Base-by-base conservation (phyloP, 768 basidiomycete genomes). In the Mycena haematopus region DNA sequence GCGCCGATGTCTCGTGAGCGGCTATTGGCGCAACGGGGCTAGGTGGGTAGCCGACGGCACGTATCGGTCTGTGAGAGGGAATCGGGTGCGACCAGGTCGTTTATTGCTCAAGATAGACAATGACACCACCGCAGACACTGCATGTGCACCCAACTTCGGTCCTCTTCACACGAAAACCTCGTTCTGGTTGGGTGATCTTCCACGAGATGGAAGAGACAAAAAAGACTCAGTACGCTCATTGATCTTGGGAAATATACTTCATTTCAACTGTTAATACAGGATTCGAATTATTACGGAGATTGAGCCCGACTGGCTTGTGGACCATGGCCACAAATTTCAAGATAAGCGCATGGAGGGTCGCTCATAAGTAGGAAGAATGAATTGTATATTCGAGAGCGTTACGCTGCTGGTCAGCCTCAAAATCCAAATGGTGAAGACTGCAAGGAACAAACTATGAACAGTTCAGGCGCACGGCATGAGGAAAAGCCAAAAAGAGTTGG, bases 121-220 rank as follows among this genome's bases (percentile, higher is more conserved):
- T 57, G 58, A 70, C 50, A 54, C 45, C 25, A 15, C 56, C 11
- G 6, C 64, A 98, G 96, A 79, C 86, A 9, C 76, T 99, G 22
- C 87, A 95, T 76, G 90, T 94, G 5, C 96, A 99, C 74, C 96
- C 97, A 1, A 93, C 89, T 8, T 97, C 96, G 1, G 94, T 97
- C 8, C 77, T 98, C 54, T 99, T 99, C 72, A 97, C 94, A 0
- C 80, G 97, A 45, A 95, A 93, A 70, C 92, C 97, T 10, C 84
- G 88, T 24, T 90, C 91, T 1, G 92, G 93, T 8, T 98, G 95
- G 93, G 92, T 99, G 4, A 80, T 99, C 10, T 98, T 90, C 71
- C 95, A 98, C 69, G 95, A 98, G 73, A 88, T 97, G 79, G 90
- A 98, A 70, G 96, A 99, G 75, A 98, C 97, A 0, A 96, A 94